These are phyloP conservation scores for Trichoderma sp. DNA, from an alignment of 2,329 filamentous ascomycete genomes.

Conservation along the genomic window DNA sequence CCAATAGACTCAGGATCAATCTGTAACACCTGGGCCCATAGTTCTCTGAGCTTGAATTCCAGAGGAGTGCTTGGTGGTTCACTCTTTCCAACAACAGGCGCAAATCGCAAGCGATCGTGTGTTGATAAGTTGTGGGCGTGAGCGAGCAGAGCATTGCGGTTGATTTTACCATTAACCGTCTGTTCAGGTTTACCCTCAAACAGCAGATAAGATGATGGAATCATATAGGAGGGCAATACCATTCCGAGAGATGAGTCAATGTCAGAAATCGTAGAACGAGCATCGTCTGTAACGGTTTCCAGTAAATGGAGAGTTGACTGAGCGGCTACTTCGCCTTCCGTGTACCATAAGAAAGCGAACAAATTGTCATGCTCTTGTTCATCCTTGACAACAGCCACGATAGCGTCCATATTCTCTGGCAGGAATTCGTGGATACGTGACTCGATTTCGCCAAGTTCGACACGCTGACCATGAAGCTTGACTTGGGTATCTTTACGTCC, in stretches of 20 bases:
- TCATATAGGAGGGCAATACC: slow-evolving; percentile 22
- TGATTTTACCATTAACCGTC: slow-evolving; percentile 20
- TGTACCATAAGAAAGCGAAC: slow-evolving; percentile 22
- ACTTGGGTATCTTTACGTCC: slow-evolving; percentile 20
- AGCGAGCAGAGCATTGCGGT: slow-evolving; percentile 7
- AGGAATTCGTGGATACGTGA: slow-evolving; percentile 14
- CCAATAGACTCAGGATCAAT: slow-evolving; percentile 11
- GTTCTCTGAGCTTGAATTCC: slow-evolving; percentile 14
- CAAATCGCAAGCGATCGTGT: slow-evolving; percentile 4
- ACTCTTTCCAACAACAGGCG: slow-evolving; percentile 11
- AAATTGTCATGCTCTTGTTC: slow-evolving; percentile 12
- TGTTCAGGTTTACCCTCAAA: slow-evolving; percentile 20
- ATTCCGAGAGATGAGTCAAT: slow-evolving; percentile 15
- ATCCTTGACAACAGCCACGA: slow-evolving; percentile 18
- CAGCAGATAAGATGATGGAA: slow-evolving; percentile 20
- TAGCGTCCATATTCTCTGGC: slow-evolving; percentile 11
- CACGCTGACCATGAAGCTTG: slow-evolving; percentile 20
- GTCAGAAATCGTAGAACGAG: slow-evolving; percentile 6
- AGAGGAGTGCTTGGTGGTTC: slow-evolving; percentile 12
- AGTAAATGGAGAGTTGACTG: background rate
- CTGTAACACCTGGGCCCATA: slow-evolving; percentile 12
- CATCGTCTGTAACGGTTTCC: slow-evolving; percentile 7
- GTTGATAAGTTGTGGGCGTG: slow-evolving; percentile 6
- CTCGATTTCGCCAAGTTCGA: slow-evolving; percentile 21
- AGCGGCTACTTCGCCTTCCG: background rate